phyloP scores from a whole-genome alignment of 169 alveolate genomes.

The Plasmodium yoelii region DNA sequence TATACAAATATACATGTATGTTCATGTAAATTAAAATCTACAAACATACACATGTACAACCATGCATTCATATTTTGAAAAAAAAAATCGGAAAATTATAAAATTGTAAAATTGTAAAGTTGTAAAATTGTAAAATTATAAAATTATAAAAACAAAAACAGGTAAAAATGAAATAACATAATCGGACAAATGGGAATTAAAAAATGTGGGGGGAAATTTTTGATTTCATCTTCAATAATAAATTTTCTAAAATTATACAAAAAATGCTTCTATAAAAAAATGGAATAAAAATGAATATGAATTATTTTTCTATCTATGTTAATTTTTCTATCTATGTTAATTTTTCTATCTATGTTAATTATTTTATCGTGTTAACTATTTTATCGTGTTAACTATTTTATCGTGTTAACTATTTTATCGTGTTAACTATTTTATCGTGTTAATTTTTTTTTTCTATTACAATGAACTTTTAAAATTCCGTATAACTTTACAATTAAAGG shows the following conservation, averaged over 20 bases:
- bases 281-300: constrained; percentile 14
- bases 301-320: background rate
- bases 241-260: constrained; percentile 46
- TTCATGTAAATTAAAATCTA: too few relatives aligned
- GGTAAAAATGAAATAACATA: background rate
- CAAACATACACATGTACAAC: too few relatives aligned
- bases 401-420: too few relatives aligned
- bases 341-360: background rate
- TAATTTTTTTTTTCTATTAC: constrained; percentile 45
- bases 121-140: background rate
- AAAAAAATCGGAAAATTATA: background rate
- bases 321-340: background rate
- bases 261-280: constrained; percentile 43
- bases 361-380: too few relatives aligned
- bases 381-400: too few relatives aligned
- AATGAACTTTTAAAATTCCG: constrained; percentile 50
- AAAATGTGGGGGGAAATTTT: constrained; percentile 17
- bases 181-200: background rate
- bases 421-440: too few relatives aligned
- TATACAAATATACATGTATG: too few relatives aligned
- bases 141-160: background rate
- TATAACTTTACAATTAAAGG: constrained; percentile 31
- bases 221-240: constrained; percentile 46
- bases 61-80: too few relatives aligned
- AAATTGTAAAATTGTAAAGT: too few relatives aligned